phyloP scores from a whole-genome alignment of 495 filamentous ascomycete genomes.

The Pyronema omphalodes region DNA sequence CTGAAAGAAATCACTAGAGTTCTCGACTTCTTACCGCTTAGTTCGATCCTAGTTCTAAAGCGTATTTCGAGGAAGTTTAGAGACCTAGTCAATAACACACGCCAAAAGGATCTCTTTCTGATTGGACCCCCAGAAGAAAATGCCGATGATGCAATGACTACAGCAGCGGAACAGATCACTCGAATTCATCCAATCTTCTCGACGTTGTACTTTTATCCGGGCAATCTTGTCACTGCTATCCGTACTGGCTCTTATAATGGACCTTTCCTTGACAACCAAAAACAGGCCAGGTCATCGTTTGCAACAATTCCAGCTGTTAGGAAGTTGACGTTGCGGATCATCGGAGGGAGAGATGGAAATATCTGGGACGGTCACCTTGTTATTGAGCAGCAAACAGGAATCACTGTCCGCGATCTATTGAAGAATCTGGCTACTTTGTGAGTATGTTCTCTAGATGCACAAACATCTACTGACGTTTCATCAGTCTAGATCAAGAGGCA shows the following conservation, averaged over 20 bases:
- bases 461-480: neutral
- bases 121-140: neutral
- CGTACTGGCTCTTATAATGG: neutral
- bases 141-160: neutral
- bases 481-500: neutral
- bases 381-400: neutral
- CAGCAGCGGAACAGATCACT: neutral
- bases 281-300: neutral
- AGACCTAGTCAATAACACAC: neutral
- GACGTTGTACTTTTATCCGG: neutral
- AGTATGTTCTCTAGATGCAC: neutral
- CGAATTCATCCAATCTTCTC: neutral
- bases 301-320: neutral
- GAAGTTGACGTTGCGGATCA: neutral
- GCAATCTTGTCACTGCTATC: neutral
- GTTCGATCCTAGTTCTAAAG: neutral
- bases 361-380: neutral
- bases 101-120: neutral
- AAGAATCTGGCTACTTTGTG: neutral
- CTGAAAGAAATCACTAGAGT: neutral
- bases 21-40: neutral
- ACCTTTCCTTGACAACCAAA: neutral
- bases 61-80: neutral
- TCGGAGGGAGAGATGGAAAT: neutral
- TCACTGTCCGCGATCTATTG: neutral